Conservation (phyloP, 2,329 filamentous ascomycete species). For the Coniochaeta hoffmannii region DNA sequence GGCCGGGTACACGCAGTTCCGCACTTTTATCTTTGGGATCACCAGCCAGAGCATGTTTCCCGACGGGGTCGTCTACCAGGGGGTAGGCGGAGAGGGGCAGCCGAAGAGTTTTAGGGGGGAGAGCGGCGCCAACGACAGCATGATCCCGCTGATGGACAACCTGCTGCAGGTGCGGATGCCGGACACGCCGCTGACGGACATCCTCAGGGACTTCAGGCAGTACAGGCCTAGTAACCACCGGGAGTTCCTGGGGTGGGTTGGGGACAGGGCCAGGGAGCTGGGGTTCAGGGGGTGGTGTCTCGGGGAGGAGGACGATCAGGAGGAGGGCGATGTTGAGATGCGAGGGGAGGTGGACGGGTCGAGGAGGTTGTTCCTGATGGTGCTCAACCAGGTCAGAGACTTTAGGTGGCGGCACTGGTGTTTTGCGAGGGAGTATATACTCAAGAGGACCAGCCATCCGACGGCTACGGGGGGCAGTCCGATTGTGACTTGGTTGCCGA, state of each 20-base stretch:
- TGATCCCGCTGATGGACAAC: constrained; percentile 86
- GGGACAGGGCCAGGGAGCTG: constrained; percentile 37
- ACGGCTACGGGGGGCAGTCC: constrained; percentile 75
- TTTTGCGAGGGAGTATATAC: constrained; percentile 77
- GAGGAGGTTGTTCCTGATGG: constrained; percentile 52
- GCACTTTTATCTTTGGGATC: constrained; percentile 96
- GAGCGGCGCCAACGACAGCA: constrained; percentile 89
- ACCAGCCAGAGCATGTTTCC: constrained; percentile 93
- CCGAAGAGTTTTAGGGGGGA: constrained; percentile 83
- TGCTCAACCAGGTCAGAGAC: constrained; percentile 69
- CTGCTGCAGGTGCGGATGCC: constrained; percentile 84
- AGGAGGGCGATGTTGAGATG: constrained; percentile 14
- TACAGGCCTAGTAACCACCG: constrained; percentile 88
- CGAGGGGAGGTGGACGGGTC: constrained; percentile 39
- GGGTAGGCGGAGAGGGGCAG: constrained; percentile 56
- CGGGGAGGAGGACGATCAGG: constrained; percentile 21
- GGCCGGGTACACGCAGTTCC: constrained; percentile 77
- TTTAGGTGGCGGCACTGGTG: constrained; percentile 84
- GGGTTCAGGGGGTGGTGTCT: constrained; percentile 54
- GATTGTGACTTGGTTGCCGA: constrained; percentile 79
- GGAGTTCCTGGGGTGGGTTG: constrained; percentile 70
- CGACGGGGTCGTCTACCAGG: constrained; percentile 82
- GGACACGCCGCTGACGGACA: constrained; percentile 77
- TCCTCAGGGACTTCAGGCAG: constrained; percentile 79
- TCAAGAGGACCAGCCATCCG: constrained; percentile 68